Evolutionary conservation across 129 eudicot genomes (phyloP), one percentile per base, ranked within the genome.

Genomic region (Apium graveolens): DNA sequence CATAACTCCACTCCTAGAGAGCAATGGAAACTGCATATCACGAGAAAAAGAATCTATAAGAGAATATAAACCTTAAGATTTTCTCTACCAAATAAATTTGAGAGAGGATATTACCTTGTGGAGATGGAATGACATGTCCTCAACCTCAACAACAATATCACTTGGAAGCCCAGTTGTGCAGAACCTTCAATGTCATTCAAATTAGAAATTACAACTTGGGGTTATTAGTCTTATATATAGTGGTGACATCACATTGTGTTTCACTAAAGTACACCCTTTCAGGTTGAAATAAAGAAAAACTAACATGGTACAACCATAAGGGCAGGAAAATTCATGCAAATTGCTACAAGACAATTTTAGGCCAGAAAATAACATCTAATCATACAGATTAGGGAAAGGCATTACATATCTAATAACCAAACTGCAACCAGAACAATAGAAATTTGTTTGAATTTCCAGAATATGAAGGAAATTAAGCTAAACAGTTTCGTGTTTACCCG

Each of bases 141-240:
- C 93, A 76, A 92, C 96, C 87, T 92, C 97, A 75, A 92, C 97
- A 29, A 81, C 83, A 29, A 92, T 84, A 82, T 92, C 97, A 83
- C 97, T 92, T 77, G 97, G 97, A 60, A 92, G 96, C 78, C 97
- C 97, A 7, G 93, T 88, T 75, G 96, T 88, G 92, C 96, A 92
- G 82, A 92, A 92, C 97, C 97, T 92, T 74, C 76, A 83, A 71
- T 75, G 60, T 43, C 37, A 16, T 53, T 65, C 63, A 26, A 69
- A 62, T 72, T 39, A 51, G 5, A 68, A 32, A 26, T 42, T 39
- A 65, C 37, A 75, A 32, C 35, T 85, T 73, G 55, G 32, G 46
- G 24, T 20, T 21, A 51, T 49, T 37, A 80, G 69, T 76, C 79
- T 16, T 37, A 65, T 35, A 12, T 57, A 37, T 14, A 4, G 63